Conservation (phyloP, 495 filamentous ascomycete species). For the Xylaria grammica region DNA sequence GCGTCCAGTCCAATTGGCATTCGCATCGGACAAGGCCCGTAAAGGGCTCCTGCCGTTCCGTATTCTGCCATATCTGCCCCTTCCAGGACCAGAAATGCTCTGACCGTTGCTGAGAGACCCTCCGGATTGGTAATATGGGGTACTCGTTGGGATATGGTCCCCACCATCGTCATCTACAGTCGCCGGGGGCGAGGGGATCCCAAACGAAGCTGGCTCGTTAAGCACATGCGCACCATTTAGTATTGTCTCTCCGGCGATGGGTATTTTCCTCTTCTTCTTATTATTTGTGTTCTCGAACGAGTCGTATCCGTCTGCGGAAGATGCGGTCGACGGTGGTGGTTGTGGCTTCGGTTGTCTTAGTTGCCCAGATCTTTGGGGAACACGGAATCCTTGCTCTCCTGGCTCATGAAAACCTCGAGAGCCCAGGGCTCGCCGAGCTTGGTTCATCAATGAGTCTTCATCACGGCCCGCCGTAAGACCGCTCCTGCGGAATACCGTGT, state of each 20-base stretch:
- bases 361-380: conserved; percentile 36
- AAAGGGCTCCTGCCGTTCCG: conserved; percentile 71
- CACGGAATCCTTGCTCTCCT: conserved; percentile 31
- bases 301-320: conserved; percentile 86
- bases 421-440: conserved; percentile 31
- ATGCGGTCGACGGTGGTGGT: conserved; percentile 54
- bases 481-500: conserved; percentile 33
- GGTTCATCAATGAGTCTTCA: conserved; percentile 40
- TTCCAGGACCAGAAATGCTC: conserved; percentile 76
- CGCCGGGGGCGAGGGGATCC: conserved; percentile 30
- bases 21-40: conserved; percentile 55
- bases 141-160: conserved; percentile 43
- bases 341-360: conserved; percentile 50
- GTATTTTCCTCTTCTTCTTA: conserved; percentile 99
- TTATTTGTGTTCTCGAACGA: conserved; percentile 99
- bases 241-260: conserved; percentile 72
- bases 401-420: conserved; percentile 34
- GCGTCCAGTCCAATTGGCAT: conserved; percentile 58
- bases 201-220: conserved; percentile 48
- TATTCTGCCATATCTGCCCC: conserved; percentile 76
- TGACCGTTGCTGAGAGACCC: conserved; percentile 54
- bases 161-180: conserved; percentile 37
- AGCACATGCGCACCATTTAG: conserved; percentile 58
- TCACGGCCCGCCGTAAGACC: conserved; percentile 44
- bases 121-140: conserved; percentile 43